Evolutionary conservation across 2,329 filamentous ascomycete genomes (phyloP), one percentile per base, ranked within the genome.

Genomic region (Diaporthe citri): DNA sequence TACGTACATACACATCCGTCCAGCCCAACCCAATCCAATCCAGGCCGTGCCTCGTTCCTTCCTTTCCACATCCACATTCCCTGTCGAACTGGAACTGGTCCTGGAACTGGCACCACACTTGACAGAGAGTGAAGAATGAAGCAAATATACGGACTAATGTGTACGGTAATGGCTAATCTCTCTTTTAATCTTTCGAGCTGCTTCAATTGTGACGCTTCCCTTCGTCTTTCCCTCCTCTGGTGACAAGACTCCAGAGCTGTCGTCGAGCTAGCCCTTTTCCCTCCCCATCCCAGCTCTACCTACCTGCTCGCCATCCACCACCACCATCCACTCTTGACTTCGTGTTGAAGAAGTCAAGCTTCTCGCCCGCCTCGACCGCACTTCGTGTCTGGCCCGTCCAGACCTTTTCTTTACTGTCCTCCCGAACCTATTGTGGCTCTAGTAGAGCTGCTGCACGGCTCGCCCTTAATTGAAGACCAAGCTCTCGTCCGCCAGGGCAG

Each of bases 31-130:
- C 64, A 55, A 69, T 69, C 64, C 64, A 69, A 69, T 55, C 64
- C 64, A 72, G 59, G 36, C 48, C 71, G 71, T 72, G 60, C 71
- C 71, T 72, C 71, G 71, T 64, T 72, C 71, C 71, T 72, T 72
- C 71, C 71, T 48, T 64, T 62, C 57, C 69, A 71, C 69, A 71
- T 71, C 56, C 69, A 48, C 52, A 64, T 55, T 62, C 71, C 57
- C 39, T 60, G 56, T 60, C 56, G 57, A 69, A 69, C 64, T 72
- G 57, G 71, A 64, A 64, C 57, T 55, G 57, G 71, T 72, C 56
- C 57, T 71, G 52, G 57, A 72, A 72, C 51, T 72, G 64, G 64
- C 64, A 69, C 64, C 64, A 69, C 64, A 69, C 64, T 69, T 69
- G 48, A 69, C 64, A 69, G 64, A 66, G 62, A 69, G 64, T 55